phyloP scores from a whole-genome alignment of 1,284 basidiomycete genomes.

The Erythrobasidium hasegawianum region DNA sequence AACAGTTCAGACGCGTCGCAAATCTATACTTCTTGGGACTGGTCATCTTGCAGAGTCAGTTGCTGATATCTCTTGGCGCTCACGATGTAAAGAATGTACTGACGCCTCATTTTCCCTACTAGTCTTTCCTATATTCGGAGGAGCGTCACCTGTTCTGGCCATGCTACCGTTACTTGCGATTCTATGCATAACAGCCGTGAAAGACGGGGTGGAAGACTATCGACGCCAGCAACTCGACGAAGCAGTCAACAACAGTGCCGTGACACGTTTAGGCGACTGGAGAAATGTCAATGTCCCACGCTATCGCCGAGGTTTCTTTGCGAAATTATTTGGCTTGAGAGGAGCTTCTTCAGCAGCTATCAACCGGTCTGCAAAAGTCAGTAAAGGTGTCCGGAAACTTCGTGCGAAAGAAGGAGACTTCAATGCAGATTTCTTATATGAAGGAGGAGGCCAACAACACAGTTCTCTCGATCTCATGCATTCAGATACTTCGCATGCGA shows the following conservation, averaged over 20 bases:
- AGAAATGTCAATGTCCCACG: slow-evolving; percentile 80
- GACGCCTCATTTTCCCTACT: neutral
- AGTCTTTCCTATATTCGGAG: slow-evolving; percentile 89
- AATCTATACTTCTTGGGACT: slow-evolving; percentile 87
- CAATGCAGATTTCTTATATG: slow-evolving; percentile 52
- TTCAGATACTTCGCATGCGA: slow-evolving; percentile 7
- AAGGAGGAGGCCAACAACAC: slow-evolving; percentile 26
- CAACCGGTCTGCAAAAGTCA: slow-evolving; percentile 38
- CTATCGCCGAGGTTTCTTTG: slow-evolving; percentile 70
- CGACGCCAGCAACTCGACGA: slow-evolving; percentile 80
- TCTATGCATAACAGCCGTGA: slow-evolving; percentile 81
- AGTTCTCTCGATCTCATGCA: slow-evolving; percentile 20
- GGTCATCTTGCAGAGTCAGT: slow-evolving; percentile 77
- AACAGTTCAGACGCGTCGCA: slow-evolving; percentile 85
- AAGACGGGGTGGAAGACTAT: slow-evolving; percentile 93
- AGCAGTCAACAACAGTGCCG: slow-evolving; percentile 83
- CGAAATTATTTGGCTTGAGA: slow-evolving; percentile 62
- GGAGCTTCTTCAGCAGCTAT: slow-evolving; percentile 33
- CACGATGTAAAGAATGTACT: neutral
- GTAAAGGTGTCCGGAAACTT: slow-evolving; percentile 79
- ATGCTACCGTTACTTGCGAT: slow-evolving; percentile 87
- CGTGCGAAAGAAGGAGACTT: slow-evolving; percentile 70
- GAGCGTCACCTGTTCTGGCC: slow-evolving; percentile 74
- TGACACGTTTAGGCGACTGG: slow-evolving; percentile 81
- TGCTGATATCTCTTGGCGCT: slow-evolving; percentile 51